Evolutionary conservation across 2,329 filamentous ascomycete species (phyloP), one percentile per base, ranked within the genome.

Genomic region (Fusarium sp.): DNA sequence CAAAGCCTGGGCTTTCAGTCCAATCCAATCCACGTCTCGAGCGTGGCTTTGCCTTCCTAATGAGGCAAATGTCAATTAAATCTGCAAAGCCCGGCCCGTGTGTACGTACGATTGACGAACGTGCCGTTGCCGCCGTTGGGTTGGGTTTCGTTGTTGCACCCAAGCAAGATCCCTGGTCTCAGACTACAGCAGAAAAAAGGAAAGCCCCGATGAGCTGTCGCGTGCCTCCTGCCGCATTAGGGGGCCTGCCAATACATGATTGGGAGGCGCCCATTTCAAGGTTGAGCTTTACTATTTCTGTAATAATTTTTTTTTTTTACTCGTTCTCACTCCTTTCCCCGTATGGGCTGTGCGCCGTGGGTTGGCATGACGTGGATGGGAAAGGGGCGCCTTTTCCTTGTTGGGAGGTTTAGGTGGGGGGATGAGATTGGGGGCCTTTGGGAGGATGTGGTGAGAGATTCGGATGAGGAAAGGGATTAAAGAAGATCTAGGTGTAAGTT

Each of bases 241-340:
- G 72, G 61, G 65, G 16, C 25, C 59, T 40, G 72, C 47, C 36
- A 25, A 33, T 36, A 52, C 42, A 75, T 74, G 72, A 74, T 74
- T 74, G 72, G 72, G 69, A 66, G 72, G 14, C 40, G 31, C 62
- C 56, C 0, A 22, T 47, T 59, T 31, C 40, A 22, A 36, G 45
- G 38, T 35, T 56, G 40, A 58, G 52, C 72, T 62, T 74, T 74
- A 59, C 71, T 74, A 54, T 66, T 97, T 84, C 62, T 62, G 72
- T 74, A 56, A 63, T 68, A 74, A 62, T 59, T 29, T 47, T 66
- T 73, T 69, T 69, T 61, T n/a, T n/a, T 36, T 50, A 4, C 14
- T 50, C 22, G 29, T 54, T 35, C 18, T 57, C 7, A 25, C 20
- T 29, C 35, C 33, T 42, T 38, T 54, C 35, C 31, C 52, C 61